Base-by-base conservation (phyloP, 129 eudicot genomes). In the Logfia minima region DNA sequence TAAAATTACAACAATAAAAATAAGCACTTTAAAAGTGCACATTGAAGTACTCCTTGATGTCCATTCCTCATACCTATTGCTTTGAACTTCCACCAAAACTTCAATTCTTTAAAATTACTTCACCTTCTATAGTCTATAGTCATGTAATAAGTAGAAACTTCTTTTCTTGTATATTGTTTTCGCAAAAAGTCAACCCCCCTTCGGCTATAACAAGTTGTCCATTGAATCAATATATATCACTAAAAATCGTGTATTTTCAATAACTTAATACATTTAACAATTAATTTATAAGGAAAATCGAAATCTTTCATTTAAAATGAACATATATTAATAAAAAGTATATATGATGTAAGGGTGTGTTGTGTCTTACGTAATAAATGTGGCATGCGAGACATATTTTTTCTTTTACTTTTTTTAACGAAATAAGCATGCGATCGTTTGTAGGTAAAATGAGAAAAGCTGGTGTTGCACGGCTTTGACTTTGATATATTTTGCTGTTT, bases 401-500 rank as follows among this genome's bases (percentile, higher is more conserved):
- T 1, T 1, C 2, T 26, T 62, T 62, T 62, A 23, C 16, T 11
- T 24, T 5, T 29, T 9, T 23, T 10, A 23, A 2, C 3, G 60
- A 21, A 0, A 14, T 48, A 48, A 21, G 78, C 78, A 59, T 59
- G 69, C 72, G 35, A 75, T 31, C 2, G 43, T 29, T 66, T 66
- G 65, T 65, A 34, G 28, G 81, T 77, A 63, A 67, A 68, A 76
- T 51, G 35, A 51, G 55, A 39, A 53, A 77, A 39, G 74, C 23
- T 58, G 81, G 7, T 28, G 34, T 32, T 8, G 77, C 77, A 79
- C 72, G 77, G 78, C 74, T 52, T 78, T 70, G 72, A 62, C 82
- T 62, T 63, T 26, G 66, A 62, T 37, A 53, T 55, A 29, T 32
- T 63, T 79, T 79, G 74, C 78, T 52, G 73, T 72, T 64, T 79